These are phyloP conservation scores for Solanum acaule DNA, from an alignment of 257 asterid species.

Conservation along the genomic window DNA sequence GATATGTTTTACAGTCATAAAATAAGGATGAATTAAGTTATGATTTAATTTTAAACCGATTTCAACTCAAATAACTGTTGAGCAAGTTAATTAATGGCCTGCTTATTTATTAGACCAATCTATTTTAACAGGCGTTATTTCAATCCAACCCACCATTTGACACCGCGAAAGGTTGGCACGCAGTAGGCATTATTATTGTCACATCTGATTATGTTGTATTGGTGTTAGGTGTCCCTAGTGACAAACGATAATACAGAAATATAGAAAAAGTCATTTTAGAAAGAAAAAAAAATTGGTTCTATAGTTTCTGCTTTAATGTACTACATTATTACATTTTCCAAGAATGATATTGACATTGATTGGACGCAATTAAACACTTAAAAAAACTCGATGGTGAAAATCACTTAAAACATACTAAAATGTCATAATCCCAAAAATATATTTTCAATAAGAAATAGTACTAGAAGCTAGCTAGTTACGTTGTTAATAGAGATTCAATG, in stretches of 20 bases:
- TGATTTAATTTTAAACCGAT: no score
- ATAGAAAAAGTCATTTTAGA: background rate
- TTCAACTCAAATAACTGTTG: background rate
- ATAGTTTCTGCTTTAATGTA: background rate
- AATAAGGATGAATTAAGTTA: no score
- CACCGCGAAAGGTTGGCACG: background rate
- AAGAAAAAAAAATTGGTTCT: background rate
- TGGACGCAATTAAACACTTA: background rate
- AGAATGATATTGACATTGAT: background rate
- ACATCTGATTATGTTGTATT: background rate
- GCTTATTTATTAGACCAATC: background rate
- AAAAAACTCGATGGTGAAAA: background rate
- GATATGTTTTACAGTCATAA: no score
- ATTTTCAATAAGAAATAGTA: no score
- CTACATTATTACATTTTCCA: background rate
- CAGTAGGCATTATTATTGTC: background rate
- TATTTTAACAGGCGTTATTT: background rate
- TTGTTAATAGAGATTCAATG: no score
- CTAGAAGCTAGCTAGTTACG: no score
- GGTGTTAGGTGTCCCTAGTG: background rate
- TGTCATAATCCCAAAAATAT: background rate
- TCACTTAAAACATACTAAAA: background rate
- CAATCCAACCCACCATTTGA: background rate
- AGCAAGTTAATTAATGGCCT: background rate
- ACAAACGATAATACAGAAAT: background rate